Evolutionary conservation across 208 protist genomes (phyloP).

Genomic region (Balamuthia mandrillaris): DNA sequence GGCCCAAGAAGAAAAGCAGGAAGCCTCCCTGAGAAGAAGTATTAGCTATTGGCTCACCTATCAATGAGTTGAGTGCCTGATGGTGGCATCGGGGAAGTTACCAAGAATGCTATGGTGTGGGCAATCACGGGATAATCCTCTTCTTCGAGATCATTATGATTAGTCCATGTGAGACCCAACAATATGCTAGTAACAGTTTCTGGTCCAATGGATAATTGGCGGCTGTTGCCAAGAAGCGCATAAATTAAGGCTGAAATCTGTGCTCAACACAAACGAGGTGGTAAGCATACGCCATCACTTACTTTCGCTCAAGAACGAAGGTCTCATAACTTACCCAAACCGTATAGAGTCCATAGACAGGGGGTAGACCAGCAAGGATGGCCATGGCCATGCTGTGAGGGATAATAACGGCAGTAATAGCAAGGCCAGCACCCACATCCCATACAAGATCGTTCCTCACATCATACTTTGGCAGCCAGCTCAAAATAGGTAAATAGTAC

Average conservation of each 20-base stretch:
- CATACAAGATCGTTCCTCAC: not conserved
- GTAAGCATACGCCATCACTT: too few relatives aligned
- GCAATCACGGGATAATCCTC: slow-evolving; percentile 2
- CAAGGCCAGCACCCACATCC: not conserved
- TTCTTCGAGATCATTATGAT: not conserved
- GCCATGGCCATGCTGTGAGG: slow-evolving; percentile 21
- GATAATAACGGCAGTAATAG: slow-evolving; percentile 19
- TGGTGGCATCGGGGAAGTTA: too few relatives aligned
- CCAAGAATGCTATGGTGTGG: too few relatives aligned
- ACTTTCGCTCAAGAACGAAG: too few relatives aligned
- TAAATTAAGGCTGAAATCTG: slow-evolving; percentile 29
- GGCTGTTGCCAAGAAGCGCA: slow-evolving; percentile 24
- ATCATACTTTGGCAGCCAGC: slow-evolving; percentile 15
- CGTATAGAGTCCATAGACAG: slow-evolving; percentile 33
- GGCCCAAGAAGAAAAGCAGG: slow-evolving; percentile 4
- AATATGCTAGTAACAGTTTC: slow-evolving; percentile 7
- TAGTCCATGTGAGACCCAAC: not conserved
- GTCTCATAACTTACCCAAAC: slow-evolving; percentile 12
- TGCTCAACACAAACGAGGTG: too few relatives aligned
- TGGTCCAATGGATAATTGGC: slow-evolving; percentile 28
- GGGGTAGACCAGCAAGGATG: slow-evolving; percentile 21
- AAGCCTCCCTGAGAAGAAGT: not conserved
- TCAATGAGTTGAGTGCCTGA: too few relatives aligned
- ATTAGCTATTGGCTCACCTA: too few relatives aligned
- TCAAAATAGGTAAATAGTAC: not conserved